These are phyloP conservation scores for Senecio squalidus DNA, from an alignment of 140 eudicot species.

Conservation along the genomic window DNA sequence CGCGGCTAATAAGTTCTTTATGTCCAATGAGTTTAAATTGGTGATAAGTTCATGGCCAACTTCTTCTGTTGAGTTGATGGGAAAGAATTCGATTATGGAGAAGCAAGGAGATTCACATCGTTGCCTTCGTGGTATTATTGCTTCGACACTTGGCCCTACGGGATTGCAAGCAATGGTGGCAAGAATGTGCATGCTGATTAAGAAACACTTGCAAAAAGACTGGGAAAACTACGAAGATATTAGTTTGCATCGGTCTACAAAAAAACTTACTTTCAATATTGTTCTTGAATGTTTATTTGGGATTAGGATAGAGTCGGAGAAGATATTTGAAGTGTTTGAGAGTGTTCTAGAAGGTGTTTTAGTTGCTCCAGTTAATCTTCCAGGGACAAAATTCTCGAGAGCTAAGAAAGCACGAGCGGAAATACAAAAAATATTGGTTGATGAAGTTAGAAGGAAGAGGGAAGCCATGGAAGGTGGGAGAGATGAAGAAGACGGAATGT, in stretches of 20 bases:
- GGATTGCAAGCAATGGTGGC: slow-evolving; percentile 59
- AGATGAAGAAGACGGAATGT: slow-evolving; percentile 31
- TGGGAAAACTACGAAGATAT: slow-evolving; percentile 39
- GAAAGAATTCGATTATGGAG: slow-evolving; percentile 70
- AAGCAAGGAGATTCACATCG: slow-evolving; percentile 76
- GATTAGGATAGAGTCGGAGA: slow-evolving; percentile 37
- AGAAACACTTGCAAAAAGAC: slow-evolving; percentile 34
- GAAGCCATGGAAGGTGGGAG: slow-evolving; percentile 38
- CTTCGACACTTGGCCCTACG: slow-evolving; percentile 40
- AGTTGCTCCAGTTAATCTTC: slow-evolving; percentile 46
- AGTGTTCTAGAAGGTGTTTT: slow-evolving; percentile 75
- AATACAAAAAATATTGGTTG: slow-evolving; percentile 47
- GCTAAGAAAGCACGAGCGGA: slow-evolving; percentile 64
- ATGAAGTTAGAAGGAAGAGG: slow-evolving; percentile 50
- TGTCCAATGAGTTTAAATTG: slow-evolving; percentile 75
- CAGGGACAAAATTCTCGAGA: slow-evolving; percentile 61
- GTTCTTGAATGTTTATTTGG: slow-evolving; percentile 77
- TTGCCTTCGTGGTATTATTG: slow-evolving; percentile 52
- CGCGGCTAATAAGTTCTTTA: slow-evolving; percentile 61
- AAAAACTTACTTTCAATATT: slow-evolving; percentile 50
- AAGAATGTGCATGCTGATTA: slow-evolving; percentile 36
- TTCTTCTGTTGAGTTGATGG: slow-evolving; percentile 81
- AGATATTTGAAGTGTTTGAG: slow-evolving; percentile 47
- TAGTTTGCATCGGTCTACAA: slow-evolving; percentile 42
- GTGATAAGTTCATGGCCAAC: slow-evolving; percentile 88